Conservation (phyloP, 176 grass and related monocot species). For the Puccinellia tenuiflora region DNA sequence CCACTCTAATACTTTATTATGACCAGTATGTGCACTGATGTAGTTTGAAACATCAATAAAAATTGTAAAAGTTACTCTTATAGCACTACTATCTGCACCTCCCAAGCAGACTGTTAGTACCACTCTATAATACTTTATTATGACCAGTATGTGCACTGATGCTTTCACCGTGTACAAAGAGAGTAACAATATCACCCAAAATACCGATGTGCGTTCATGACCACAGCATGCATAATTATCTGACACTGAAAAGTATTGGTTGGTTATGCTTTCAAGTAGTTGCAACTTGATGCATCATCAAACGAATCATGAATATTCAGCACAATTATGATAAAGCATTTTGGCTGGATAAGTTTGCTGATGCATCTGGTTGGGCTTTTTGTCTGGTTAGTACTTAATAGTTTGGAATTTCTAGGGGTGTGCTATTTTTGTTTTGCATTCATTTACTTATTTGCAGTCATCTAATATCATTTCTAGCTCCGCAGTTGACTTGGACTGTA, state of each 20-base stretch:
- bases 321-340: neutral
- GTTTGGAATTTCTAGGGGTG: neutral
- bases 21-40: neutral
- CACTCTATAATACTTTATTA: neutral
- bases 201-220: neutral
- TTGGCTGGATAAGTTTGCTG: neutral
- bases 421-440: neutral
- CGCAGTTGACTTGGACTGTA: neutral
- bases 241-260: neutral
- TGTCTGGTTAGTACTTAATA: neutral
- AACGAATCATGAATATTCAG: neutral
- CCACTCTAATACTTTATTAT: neutral
- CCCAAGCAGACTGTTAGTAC: neutral
- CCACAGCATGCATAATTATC: neutral
- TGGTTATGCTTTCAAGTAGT: neutral
- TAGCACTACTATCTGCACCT: too few species aligned
- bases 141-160: neutral
- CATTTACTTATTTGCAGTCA: neutral
- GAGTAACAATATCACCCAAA: neutral
- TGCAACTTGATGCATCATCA: neutral
- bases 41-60: neutral
- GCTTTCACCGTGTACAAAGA: neutral
- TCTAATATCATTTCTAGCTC: slow-evolving; percentile 17
- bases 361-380: neutral
- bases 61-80: neutral